Evolutionary conservation across 768 basidiomycete genomes (phyloP), one percentile per base, ranked within the genome.

Genomic region (Pisolithus microcarpus): DNA sequence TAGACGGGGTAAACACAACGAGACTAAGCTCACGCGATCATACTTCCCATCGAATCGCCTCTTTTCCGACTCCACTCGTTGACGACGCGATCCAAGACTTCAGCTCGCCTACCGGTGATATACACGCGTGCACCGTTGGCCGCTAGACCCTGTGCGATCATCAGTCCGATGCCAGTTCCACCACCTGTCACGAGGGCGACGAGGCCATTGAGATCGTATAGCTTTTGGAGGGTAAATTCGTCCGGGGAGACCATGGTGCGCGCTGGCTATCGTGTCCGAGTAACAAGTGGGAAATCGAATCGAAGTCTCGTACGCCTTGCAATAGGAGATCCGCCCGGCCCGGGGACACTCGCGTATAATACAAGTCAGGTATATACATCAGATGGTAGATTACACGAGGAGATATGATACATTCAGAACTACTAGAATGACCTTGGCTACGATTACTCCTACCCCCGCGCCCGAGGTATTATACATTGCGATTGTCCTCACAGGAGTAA

Each of bases 51-150:
- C 42, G 52, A 58, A 19, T 61, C 65, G 15, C 61, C 56, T 49
- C 67, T 71, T 45, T 63, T 61, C 52, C 58, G 61, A 47, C 73
- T 71, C 75, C 78, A 80, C 9, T 69, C 69, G 42, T 72, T 68
- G n/a, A 75, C 70, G 15, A 77, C 72, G 54, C 72, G 77, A 59
- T 85, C 73, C 19, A 91, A 73, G 3, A 86, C 80, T 5, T 83
- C 78, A 43, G 74, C 65, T 43, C 89, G 76, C 37, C 88, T 73
- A 16, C 85, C 84, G 3, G 81, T 83, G 58, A 91, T 86, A 60
- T 91, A 91, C 15, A 89, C 87, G 56, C 80, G 85, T 13, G 88
- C 87, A 1, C 88, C 87, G 58, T 82, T 85, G 26, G 82, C 75
- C 15, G 87, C 88, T 11, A 91, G 75, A 5, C 85, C 87, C 48